Base-by-base conservation (phyloP, 345 rosid genomes). In the Pistacia integerrima region DNA sequence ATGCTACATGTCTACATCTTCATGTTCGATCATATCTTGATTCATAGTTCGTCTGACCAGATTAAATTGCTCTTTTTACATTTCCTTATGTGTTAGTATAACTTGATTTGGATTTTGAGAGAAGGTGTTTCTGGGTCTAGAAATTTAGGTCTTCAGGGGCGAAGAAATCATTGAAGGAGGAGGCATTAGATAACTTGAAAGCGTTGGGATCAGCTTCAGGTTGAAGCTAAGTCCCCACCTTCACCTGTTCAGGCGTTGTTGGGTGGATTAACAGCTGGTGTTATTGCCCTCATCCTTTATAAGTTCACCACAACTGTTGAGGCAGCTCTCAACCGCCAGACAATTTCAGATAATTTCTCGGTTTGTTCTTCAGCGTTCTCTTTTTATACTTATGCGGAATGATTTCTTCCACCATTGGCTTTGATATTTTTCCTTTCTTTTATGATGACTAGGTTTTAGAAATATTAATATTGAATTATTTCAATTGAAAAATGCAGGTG, bases 241-340 rank as follows among this genome's bases (percentile, higher is more conserved):
- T 88, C 99, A 22, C 86, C 97, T 38, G 84, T 82, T 80, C 91
- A 92, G 77, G 91, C 98, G 58, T 85, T 95, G 62, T 85, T 95
- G 41, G 98, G 99, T 68, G 97, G 90, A 18, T 64, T 93, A 65
- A 46, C 91, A 1, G 98, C 98, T 0, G 97, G 87, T 69, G 90
- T 90, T 60, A 93, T 95, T 69, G 93, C 99, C 20, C 76, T 95
- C 49, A 84, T 95, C 73, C 97, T 95, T 72, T 95, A 95, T 65
- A 93, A 95, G 82, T 95, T 93, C 84, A 83, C 98, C 69, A 67
- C 82, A 8, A 95, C 98, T 52, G 75, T 95, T 30, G 98, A 93
- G 80, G 85, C 93, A 1, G 60, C 90, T 63, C 94, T 93, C 75
- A 93, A 88, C 79, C 97, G 97, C 55, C 98, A 92, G 74, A 75